phyloP scores from a whole-genome alignment of 1,284 basidiomycete species.

The Melampsora americana region DNA sequence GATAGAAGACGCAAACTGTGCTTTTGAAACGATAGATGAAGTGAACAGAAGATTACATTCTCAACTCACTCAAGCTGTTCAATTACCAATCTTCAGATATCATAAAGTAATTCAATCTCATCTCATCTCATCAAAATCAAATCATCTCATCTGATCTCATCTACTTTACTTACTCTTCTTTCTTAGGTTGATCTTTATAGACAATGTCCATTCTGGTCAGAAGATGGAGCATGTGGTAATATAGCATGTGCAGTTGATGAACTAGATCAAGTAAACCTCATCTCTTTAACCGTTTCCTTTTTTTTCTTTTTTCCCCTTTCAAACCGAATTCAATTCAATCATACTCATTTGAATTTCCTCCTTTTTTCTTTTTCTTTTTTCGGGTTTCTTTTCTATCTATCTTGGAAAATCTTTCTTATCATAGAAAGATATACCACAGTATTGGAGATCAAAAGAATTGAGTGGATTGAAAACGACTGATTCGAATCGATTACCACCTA shows the following conservation, averaged over 20 bases:
- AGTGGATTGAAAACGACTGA: constrained; percentile 41
- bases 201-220: constrained; percentile 97
- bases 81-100: constrained; percentile 87
- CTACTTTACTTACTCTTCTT: neutral
- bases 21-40: constrained; percentile 88
- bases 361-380: neutral
- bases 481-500: constrained; percentile 28
- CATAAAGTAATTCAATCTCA: constrained; percentile 65
- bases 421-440: constrained; percentile 84
- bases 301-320: too few species aligned
- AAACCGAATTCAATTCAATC: neutral
- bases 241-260: constrained; percentile 87
- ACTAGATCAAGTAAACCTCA: constrained; percentile 77
- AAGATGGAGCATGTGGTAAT: constrained; percentile 89
- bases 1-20: constrained; percentile 90
- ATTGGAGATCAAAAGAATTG: constrained; percentile 77
- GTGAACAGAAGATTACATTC: constrained; percentile 74
- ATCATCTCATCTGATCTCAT: constrained; percentile 43
- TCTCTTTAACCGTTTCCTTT: too few species aligned
- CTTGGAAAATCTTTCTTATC: too few species aligned
- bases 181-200: constrained; percentile 82
- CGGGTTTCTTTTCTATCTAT: too few species aligned
- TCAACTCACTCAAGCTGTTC: constrained; percentile 73
- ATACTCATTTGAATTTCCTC: too few species aligned
- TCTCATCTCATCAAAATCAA: constrained; percentile 2